Conservation (phyloP, 179 eudicot genomes). For the Nepenthes alata region DNA sequence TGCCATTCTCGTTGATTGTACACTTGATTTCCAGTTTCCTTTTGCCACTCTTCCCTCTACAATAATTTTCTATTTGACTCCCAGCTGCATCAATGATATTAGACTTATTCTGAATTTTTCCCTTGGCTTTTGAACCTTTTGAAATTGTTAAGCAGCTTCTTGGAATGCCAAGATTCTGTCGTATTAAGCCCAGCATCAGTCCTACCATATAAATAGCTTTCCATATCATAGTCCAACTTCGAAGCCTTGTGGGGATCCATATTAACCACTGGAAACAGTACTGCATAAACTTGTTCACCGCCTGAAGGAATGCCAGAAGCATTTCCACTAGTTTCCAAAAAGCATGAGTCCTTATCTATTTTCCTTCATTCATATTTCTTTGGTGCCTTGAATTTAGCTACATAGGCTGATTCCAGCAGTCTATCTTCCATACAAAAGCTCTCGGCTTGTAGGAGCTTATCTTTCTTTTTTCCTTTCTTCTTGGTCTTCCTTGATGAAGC, state of each 20-base stretch:
- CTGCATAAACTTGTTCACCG: background rate
- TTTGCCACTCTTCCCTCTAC: background rate
- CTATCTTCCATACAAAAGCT: no score
- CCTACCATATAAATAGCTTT: background rate
- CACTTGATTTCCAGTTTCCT: background rate
- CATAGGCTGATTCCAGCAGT: no score
- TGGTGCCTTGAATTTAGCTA: background rate
- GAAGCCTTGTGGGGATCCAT: background rate
- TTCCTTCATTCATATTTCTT: background rate
- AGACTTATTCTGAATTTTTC: background rate
- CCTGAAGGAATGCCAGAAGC: background rate
- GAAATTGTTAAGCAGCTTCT: background rate
- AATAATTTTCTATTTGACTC: background rate
- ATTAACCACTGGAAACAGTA: background rate
- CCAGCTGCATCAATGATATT: background rate
- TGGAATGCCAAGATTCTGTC: background rate
- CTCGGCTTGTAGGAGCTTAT: no score
- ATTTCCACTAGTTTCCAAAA: background rate
- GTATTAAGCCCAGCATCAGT: background rate
- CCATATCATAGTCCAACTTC: background rate
- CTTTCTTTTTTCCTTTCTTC: no score
- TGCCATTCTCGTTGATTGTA: background rate
- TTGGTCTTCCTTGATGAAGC: no score
- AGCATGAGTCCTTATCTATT: background rate
- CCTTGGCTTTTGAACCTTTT: constrained; percentile 1